Conservation (phyloP, 352 stramenopile genomes). For the Phytophthora constricta region DNA sequence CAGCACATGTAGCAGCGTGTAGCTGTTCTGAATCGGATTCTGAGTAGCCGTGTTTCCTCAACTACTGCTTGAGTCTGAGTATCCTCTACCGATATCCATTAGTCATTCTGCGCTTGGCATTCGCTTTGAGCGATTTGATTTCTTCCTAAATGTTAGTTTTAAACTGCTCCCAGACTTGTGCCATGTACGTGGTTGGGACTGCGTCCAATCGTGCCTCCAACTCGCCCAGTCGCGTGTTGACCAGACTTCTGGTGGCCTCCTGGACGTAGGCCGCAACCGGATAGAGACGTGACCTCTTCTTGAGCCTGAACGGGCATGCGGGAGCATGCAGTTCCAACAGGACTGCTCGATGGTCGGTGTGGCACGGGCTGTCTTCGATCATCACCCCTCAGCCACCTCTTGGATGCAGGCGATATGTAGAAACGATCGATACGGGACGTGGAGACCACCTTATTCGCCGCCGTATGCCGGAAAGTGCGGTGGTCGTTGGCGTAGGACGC, state of each 20-base stretch:
- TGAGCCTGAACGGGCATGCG: background rate
- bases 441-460: background rate
- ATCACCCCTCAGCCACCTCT: background rate
- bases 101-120: background rate
- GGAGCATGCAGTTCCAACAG: conserved; percentile 3
- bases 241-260: background rate
- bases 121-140: background rate
- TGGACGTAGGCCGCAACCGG: background rate
- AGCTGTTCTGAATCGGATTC: background rate
- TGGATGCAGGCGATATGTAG: background rate
- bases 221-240: background rate
- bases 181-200: background rate
- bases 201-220: background rate
- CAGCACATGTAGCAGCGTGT: background rate
- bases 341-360: background rate
- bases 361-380: background rate
- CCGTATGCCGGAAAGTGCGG: background rate
- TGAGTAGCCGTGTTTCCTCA: background rate
- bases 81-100: background rate
- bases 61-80: background rate
- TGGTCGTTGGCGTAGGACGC: background rate
- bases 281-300: background rate
- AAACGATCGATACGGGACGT: conserved; percentile 4
- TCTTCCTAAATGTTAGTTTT: background rate
- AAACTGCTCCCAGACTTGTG: background rate